phyloP scores from a whole-genome alignment of 2,329 filamentous ascomycete genomes.

The Aspergillus puulaauensis region DNA sequence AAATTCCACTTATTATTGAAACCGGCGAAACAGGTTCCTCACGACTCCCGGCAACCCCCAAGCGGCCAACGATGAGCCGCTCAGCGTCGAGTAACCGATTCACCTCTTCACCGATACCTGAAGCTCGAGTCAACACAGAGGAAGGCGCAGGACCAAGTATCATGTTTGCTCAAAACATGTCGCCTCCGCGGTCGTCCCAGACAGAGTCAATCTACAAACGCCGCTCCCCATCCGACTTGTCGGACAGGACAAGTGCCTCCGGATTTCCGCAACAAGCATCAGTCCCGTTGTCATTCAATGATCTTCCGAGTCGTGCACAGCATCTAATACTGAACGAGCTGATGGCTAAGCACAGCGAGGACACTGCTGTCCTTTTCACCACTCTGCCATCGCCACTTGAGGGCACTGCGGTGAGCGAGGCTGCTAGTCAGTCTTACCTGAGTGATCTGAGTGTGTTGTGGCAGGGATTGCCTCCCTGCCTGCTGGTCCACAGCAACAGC shows the following conservation, averaged over 20 bases:
- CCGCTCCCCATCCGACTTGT: slow-evolving; percentile 21
- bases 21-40: slow-evolving; percentile 24
- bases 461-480: slow-evolving; percentile 69
- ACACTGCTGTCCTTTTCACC: slow-evolving; percentile 78
- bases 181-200: slow-evolving; percentile 30
- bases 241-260: slow-evolving; percentile 33
- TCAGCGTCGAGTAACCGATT: slow-evolving; percentile 51
- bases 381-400: slow-evolving; percentile 79
- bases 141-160: slow-evolving; percentile 69
- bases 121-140: slow-evolving; percentile 64
- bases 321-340: slow-evolving; percentile 85
- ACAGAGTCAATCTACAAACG: slow-evolving; percentile 41
- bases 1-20: slow-evolving; percentile 28
- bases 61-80: slow-evolving; percentile 28
- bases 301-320: slow-evolving; percentile 78
- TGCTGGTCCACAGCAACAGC: slow-evolving; percentile 82
- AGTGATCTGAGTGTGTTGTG: slow-evolving; percentile 77
- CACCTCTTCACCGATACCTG: slow-evolving; percentile 70
- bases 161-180: slow-evolving; percentile 64
- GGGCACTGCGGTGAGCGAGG: slow-evolving; percentile 70
- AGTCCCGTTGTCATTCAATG: slow-evolving; percentile 77
- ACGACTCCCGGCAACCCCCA: slow-evolving; percentile 17
- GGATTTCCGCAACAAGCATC: slow-evolving; percentile 60
- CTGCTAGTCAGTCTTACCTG: slow-evolving; percentile 71
- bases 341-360: slow-evolving; percentile 65